Conservation (phyloP, 1,284 basidiomycete genomes). For the Pseudozyma thailandica region DNA sequence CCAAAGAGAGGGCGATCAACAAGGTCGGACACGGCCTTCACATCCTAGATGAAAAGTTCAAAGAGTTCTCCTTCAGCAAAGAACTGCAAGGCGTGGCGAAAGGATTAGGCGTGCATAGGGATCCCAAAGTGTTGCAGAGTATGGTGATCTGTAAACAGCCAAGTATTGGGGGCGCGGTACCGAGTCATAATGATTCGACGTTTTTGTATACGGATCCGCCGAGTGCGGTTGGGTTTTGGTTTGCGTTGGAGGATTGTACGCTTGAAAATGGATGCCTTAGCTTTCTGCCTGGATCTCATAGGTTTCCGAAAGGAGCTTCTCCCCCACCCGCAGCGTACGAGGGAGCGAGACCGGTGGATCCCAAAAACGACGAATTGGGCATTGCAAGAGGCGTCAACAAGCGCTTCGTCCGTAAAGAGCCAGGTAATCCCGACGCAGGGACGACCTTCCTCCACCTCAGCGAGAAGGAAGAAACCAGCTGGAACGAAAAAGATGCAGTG, state of each 20-base stretch:
- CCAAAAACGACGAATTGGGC: constrained; percentile 23
- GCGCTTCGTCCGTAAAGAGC: constrained; percentile 51
- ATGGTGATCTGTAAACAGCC: constrained; percentile 76
- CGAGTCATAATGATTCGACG: constrained; percentile 72
- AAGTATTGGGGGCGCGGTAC: constrained; percentile 62
- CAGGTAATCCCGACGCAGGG: constrained; percentile 28
- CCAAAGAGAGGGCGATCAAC: constrained; percentile 47
- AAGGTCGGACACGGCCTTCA: constrained; percentile 73
- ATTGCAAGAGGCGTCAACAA: constrained; percentile 50
- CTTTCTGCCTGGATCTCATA: constrained; percentile 58
- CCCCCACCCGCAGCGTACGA: not conserved
- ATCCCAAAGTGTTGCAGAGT: constrained; percentile 80
- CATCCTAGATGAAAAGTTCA: constrained; percentile 82
- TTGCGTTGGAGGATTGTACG: constrained; percentile 80
- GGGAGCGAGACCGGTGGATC: constrained; percentile 7
- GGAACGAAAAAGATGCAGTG: constrained; percentile 31
- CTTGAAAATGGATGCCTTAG: constrained; percentile 52
- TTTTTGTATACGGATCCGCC: constrained; percentile 86
- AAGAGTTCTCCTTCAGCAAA: constrained; percentile 39
- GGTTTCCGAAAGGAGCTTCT: constrained; percentile 7
- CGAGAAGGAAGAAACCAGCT: constrained; percentile 42
- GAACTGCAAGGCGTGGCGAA: constrained; percentile 43
- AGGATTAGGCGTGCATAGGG: constrained; percentile 43
- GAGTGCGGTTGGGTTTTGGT: constrained; percentile 92
- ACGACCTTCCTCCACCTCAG: constrained; percentile 41